Evolutionary conservation across 805 yeast species (phyloP).

Genomic region (Dipodascopsis uninucleata): DNA sequence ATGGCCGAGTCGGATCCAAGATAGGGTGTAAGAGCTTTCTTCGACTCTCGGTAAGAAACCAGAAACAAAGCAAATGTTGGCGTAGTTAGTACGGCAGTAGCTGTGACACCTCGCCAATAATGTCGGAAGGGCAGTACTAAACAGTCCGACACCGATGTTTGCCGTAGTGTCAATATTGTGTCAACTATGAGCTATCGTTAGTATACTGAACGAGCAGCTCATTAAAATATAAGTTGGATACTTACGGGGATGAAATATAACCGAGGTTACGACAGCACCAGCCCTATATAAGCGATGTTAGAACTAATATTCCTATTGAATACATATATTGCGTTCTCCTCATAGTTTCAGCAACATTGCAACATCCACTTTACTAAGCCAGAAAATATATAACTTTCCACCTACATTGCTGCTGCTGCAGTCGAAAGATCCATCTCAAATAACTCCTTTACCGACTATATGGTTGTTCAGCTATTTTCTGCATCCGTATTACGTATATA

Average conservation of each 20-base stretch:
- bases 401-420: slow-evolving; percentile 22
- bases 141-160: slow-evolving; percentile 14
- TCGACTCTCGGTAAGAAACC: slow-evolving; percentile 41
- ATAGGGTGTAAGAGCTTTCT: slow-evolving; percentile 30
- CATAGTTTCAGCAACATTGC: too few relatives aligned
- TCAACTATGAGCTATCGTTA: slow-evolving; percentile 10
- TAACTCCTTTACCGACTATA: too few relatives aligned
- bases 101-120: slow-evolving; percentile 38
- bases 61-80: slow-evolving; percentile 43
- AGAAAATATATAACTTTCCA: too few relatives aligned
- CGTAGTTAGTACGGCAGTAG: slow-evolving; percentile 39
- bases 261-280: slow-evolving; percentile 23
- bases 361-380: too few relatives aligned
- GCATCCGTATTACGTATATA: too few relatives aligned
- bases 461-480: too few relatives aligned
- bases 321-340: not conserved
- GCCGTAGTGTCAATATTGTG: slow-evolving; percentile 21
- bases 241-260: slow-evolving; percentile 25
- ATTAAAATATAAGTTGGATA: not conserved
- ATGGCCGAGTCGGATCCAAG: slow-evolving; percentile 16
- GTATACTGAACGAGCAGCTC: not conserved
- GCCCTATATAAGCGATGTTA: slow-evolving; percentile 8
- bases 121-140: slow-evolving; percentile 18
- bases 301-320: not conserved
- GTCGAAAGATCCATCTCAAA: slow-evolving; percentile 15